These are phyloP conservation scores for Emergomyces pasteurianus DNA, from an alignment of 2,329 filamentous ascomycete species.

Conservation along the genomic window DNA sequence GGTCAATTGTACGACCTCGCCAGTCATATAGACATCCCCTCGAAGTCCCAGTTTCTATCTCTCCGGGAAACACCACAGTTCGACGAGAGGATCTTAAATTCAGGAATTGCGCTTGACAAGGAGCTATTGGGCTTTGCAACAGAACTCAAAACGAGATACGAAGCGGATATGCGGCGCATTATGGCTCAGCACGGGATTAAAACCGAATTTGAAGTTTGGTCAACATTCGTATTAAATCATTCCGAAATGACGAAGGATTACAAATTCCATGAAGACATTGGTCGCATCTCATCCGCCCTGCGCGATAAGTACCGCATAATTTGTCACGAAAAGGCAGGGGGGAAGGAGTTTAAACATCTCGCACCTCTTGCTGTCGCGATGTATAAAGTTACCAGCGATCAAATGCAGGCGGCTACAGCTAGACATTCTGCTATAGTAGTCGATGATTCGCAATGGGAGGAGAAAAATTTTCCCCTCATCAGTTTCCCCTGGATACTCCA, in stretches of 20 bases:
- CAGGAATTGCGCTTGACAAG: slow-evolving; percentile 45
- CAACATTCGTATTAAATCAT: slow-evolving; percentile 68
- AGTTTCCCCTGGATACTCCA: slow-evolving; percentile 91
- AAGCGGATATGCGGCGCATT: slow-evolving; percentile 60
- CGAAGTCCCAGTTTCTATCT: slow-evolving; percentile 48
- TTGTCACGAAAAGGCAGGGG: slow-evolving; percentile 55
- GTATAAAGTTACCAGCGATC: slow-evolving; percentile 68
- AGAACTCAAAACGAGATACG: slow-evolving; percentile 64
- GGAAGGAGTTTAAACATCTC: slow-evolving; percentile 46
- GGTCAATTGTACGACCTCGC: slow-evolving; percentile 76
- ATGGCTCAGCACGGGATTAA: slow-evolving; percentile 74
- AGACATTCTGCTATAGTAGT: slow-evolving; percentile 30
- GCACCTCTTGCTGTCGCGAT: slow-evolving; percentile 71
- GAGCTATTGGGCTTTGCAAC: slow-evolving; percentile 47
- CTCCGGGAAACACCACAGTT: slow-evolving; percentile 40
- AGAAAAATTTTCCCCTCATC: slow-evolving; percentile 59
- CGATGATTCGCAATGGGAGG: slow-evolving; percentile 7
- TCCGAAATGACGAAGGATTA: slow-evolving; percentile 64
- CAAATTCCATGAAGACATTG: slow-evolving; percentile 76
- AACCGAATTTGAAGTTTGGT: slow-evolving; percentile 88
- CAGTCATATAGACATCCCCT: slow-evolving; percentile 54
- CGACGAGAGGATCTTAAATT: slow-evolving; percentile 58
- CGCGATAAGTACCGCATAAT: slow-evolving; percentile 56
- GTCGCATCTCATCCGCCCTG: slow-evolving; percentile 52
- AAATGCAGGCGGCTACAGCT: slow-evolving; percentile 49